Evolutionary conservation across 2,329 filamentous ascomycete species (phyloP).

Genomic region (Calonectria fujianensis): DNA sequence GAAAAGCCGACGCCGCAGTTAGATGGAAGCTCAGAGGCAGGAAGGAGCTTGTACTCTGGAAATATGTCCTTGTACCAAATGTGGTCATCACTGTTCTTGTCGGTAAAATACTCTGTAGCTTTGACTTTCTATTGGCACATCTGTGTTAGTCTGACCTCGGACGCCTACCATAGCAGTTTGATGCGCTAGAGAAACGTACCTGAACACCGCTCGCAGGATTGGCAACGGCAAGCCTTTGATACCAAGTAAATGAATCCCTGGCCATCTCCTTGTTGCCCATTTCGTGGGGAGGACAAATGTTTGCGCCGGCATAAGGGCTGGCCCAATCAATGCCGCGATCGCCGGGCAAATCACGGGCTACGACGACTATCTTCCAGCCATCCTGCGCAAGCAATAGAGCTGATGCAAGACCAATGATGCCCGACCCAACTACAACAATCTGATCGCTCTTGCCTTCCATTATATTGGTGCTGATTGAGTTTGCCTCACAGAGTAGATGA

Average conservation of each 20-base stretch:
- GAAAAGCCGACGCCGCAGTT: conserved; percentile 5
- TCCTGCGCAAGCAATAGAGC: conserved; percentile 14
- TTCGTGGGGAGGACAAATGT: neutral
- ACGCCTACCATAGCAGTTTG: neutral
- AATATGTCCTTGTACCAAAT: neutral
- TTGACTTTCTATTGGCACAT: neutral
- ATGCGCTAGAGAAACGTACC: neutral
- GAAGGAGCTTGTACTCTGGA: neutral
- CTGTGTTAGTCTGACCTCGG: neutral
- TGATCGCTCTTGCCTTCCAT: neutral
- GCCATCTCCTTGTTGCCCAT: conserved; percentile 11
- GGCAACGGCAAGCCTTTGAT: neutral
- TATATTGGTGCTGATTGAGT: neutral
- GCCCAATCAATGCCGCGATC: conserved; percentile 22
- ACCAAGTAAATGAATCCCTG: conserved; percentile 4
- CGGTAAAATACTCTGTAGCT: conserved; percentile 7
- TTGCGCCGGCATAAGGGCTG: conserved; percentile 15
- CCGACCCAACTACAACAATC: conserved; percentile 13
- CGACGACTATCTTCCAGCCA: conserved; percentile 20
- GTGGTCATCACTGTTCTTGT: neutral
- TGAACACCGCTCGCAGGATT: neutral
- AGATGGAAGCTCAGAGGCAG: conserved; percentile 1
- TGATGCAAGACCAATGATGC: conserved; percentile 17
- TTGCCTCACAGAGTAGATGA: neutral
- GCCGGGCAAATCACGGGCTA: conserved; percentile 23